Evolutionary conservation across 306 rosid species (phyloP).

Genomic region (Vigna radiata): DNA sequence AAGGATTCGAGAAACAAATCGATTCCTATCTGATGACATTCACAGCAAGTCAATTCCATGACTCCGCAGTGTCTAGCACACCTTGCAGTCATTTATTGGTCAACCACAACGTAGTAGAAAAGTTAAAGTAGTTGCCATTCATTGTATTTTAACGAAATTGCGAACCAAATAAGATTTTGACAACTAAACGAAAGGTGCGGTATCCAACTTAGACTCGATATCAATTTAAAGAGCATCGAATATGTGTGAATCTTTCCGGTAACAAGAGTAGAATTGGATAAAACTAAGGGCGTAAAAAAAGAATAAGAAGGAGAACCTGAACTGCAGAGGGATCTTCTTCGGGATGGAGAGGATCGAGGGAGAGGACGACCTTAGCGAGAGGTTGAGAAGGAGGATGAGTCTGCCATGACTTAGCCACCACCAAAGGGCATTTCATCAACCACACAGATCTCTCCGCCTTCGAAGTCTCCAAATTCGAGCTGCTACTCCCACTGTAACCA

Average conservation of each 20-base stretch:
- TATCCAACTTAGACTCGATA: neutral
- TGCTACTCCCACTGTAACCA: conserved; percentile 53
- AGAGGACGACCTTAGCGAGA: conserved; percentile 88
- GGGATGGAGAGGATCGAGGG: conserved; percentile 88
- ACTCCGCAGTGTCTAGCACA: neutral
- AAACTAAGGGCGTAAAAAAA: neutral
- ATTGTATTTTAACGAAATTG: neutral
- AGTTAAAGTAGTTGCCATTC: neutral
- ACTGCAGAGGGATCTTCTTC: conserved; percentile 75
- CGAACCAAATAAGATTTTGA: neutral
- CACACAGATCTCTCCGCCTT: conserved; percentile 94
- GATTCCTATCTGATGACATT: neutral
- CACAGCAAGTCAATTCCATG: neutral
- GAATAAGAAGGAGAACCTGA: conserved; percentile 54
- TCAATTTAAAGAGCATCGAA: neutral
- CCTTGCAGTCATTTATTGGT: neutral
- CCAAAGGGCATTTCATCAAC: conserved; percentile 95
- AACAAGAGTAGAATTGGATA: neutral
- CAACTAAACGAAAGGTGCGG: neutral
- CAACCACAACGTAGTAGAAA: neutral
- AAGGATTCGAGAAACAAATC: conserved; percentile 6
- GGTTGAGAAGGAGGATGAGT: conserved; percentile 79
- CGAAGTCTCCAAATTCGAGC: conserved; percentile 67
- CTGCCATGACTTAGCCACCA: conserved; percentile 91
- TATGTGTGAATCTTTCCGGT: neutral